Percentiles rank a stretch among this genome's conserved stretches.
These are phyloP conservation scores for Margaritispora aquatica DNA, from an alignment of 495 filamentous ascomycete genomes.

Conservation along the genomic window DNA sequence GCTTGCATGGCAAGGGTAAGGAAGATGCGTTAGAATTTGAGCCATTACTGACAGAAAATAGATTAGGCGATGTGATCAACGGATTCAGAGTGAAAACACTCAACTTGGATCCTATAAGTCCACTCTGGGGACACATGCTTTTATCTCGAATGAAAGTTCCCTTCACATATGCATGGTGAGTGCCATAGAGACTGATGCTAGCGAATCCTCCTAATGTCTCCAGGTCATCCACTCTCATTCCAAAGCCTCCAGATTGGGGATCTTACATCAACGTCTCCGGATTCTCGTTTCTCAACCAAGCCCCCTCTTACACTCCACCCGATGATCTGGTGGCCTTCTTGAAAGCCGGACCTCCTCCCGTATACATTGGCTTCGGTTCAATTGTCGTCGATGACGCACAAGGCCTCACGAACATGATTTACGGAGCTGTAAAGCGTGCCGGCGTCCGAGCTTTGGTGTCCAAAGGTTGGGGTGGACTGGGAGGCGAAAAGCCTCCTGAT, in stretches of 20 bases:
- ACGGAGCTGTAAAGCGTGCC: slow-evolving; percentile 55
- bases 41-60: slow-evolving; percentile 29
- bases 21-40: too few species aligned
- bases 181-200: not conserved
- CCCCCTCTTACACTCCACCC: slow-evolving; percentile 55
- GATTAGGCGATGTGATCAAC: slow-evolving; percentile 44
- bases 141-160: slow-evolving; percentile 58
- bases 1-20: slow-evolving; percentile 67
- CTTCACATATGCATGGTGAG: slow-evolving; percentile 68
- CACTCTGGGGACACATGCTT: slow-evolving; percentile 59
- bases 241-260: slow-evolving; percentile 74
- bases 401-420: slow-evolving; percentile 57
- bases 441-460: slow-evolving; percentile 72
- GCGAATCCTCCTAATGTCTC: not conserved
- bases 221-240: slow-evolving; percentile 67
- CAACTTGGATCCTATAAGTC: slow-evolving; percentile 57
- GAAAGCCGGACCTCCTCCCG: slow-evolving; percentile 56
- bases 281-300: slow-evolving; percentile 63
- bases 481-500: slow-evolving; percentile 51
- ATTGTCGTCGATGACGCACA: slow-evolving; percentile 73
- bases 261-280: slow-evolving; percentile 63
- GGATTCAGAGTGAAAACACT: slow-evolving; percentile 57
- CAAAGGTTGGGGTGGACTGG: slow-evolving; percentile 74
- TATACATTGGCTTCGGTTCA: slow-evolving; percentile 79
- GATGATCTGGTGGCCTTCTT: slow-evolving; percentile 58